phyloP scores from a whole-genome alignment of 371 early-diverging fungal genomes.

The Conidiobolus coronatus region DNA sequence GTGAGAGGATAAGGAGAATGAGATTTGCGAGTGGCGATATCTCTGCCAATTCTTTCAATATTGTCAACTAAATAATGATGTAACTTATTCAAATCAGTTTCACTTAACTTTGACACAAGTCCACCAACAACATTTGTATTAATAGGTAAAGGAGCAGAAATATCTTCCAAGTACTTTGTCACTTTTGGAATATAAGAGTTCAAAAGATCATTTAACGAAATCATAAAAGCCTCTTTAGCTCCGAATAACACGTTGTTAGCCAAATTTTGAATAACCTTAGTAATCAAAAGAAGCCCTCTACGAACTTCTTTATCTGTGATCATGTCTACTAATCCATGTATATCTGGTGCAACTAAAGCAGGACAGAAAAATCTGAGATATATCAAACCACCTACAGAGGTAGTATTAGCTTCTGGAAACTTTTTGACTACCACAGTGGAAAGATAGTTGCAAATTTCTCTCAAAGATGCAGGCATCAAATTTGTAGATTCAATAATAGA shows the following conservation, averaged over 20 bases:
- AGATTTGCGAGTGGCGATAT: slow-evolving; percentile 20
- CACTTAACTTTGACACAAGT: slow-evolving; percentile 11
- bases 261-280: slow-evolving; percentile 86
- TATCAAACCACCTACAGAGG: slow-evolving; percentile 82
- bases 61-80: slow-evolving; percentile 47
- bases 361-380: slow-evolving; percentile 91
- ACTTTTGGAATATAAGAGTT: slow-evolving; percentile 41
- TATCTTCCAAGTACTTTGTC: slow-evolving; percentile 29
- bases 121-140: not conserved
- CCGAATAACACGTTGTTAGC: slow-evolving; percentile 88
- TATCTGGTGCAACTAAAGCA: slow-evolving; percentile 75
- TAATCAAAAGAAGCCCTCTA: slow-evolving; percentile 68
- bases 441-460: slow-evolving; percentile 61
- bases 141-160: slow-evolving; percentile 13
- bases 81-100: slow-evolving; percentile 28
- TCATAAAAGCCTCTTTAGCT: slow-evolving; percentile 79
- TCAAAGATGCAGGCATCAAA: slow-evolving; percentile 43
- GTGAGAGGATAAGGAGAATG: slow-evolving; percentile 2
- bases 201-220: slow-evolving; percentile 61
- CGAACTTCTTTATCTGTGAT: slow-evolving; percentile 35
- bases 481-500: slow-evolving; percentile 49
- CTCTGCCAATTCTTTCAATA: slow-evolving; percentile 40
- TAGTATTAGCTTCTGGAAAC: slow-evolving; percentile 67
- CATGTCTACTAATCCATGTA: slow-evolving; percentile 24
- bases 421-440: slow-evolving; percentile 45